Percentiles rank a stretch among this genome's conserved stretches.
Conservation (phyloP, 164 flowering plant genomes). For the Malania oleifera region DNA sequence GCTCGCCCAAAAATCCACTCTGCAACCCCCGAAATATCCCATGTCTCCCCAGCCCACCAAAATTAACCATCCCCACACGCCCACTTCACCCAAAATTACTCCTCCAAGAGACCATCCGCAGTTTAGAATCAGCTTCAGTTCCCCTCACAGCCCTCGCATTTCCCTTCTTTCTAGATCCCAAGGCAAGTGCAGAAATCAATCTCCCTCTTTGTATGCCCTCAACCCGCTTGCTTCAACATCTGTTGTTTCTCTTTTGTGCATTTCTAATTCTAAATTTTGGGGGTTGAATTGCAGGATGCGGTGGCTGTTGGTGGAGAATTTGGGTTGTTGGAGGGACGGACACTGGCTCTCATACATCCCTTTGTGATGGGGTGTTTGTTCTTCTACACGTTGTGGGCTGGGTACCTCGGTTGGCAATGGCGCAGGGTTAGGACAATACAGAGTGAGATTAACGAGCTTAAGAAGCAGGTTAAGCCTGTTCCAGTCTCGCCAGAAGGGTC, state of each 20-base stretch:
- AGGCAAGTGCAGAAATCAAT: conserved; percentile 26
- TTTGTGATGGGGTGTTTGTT: conserved; percentile 69
- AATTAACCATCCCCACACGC: conserved; percentile 2
- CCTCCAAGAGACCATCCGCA: conserved; percentile 14
- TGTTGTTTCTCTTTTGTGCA: background rate
- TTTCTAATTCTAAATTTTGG: background rate
- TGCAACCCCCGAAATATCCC: conserved; percentile 16
- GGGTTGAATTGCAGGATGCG: conserved; percentile 52
- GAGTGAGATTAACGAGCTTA: conserved; percentile 77
- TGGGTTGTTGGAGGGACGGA: conserved; percentile 81
- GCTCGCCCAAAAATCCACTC: conserved; percentile 10
- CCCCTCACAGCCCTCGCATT: conserved; percentile 53
- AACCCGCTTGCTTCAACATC: too few relatives aligned
- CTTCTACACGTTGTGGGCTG: conserved; percentile 77
- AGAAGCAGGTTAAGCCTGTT: conserved; percentile 73
- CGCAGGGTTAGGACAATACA: conserved; percentile 80
- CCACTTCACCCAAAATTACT: conserved; percentile 17
- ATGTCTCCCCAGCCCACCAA: conserved; percentile 13
- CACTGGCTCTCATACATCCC: conserved; percentile 75
- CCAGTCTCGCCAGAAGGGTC: conserved; percentile 54
- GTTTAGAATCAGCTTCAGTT: conserved; percentile 34
- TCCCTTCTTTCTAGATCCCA: conserved; percentile 49
- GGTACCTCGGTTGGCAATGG: conserved; percentile 98
- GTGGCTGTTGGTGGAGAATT: conserved; percentile 72
- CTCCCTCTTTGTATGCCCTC: background rate